A percentile compares a stretch with the other conserved stretches of the same genome.
phyloP scores from a whole-genome alignment of 768 basidiomycete species.

The Termitomyces sp. region DNA sequence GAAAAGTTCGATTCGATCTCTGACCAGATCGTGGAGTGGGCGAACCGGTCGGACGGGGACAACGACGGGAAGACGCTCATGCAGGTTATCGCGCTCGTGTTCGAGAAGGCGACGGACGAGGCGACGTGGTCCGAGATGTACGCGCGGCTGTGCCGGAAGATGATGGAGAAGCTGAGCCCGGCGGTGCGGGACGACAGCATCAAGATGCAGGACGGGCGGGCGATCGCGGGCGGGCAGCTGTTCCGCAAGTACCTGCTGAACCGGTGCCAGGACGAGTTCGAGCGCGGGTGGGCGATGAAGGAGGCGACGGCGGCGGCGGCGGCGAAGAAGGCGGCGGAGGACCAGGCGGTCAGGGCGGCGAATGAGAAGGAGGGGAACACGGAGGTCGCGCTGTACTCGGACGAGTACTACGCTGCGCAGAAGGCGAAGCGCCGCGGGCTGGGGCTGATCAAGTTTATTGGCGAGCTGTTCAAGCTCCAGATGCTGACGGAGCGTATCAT shows the following conservation, averaged over 20 bases:
- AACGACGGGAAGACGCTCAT: constrained; percentile 92
- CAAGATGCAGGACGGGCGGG: constrained; percentile 75
- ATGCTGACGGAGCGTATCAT: constrained; percentile 98
- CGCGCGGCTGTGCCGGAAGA: constrained; percentile 89
- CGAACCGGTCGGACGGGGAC: constrained; percentile 90
- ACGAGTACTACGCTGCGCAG: constrained; percentile 94
- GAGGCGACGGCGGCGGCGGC: constrained; percentile 87
- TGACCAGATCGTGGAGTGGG: constrained; percentile 92
- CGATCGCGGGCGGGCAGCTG: constrained; percentile 88
- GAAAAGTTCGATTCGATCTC: constrained; percentile 97
- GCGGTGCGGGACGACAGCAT: constrained; percentile 89
- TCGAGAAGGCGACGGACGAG: constrained; percentile 97
- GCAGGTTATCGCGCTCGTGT: constrained; percentile 93
- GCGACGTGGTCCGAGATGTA: constrained; percentile 98
- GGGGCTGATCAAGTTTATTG: constrained; percentile 96
- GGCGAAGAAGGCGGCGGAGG: constrained; percentile 79
- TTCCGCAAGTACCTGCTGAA: constrained; percentile 98
- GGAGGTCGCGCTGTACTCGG: constrained; percentile 81
- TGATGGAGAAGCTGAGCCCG: constrained; percentile 90
- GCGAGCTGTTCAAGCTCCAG: constrained; percentile 97
- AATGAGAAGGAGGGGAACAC: constrained; percentile 53
- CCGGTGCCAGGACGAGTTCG: constrained; percentile 97
- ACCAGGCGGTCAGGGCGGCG: constrained; percentile 72
- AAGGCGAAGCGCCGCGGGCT: constrained; percentile 97
- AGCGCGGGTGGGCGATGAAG: constrained; percentile 90